Evolutionary conservation across 2,329 filamentous ascomycete species (phyloP).

Genomic region (Aspergillus felis): DNA sequence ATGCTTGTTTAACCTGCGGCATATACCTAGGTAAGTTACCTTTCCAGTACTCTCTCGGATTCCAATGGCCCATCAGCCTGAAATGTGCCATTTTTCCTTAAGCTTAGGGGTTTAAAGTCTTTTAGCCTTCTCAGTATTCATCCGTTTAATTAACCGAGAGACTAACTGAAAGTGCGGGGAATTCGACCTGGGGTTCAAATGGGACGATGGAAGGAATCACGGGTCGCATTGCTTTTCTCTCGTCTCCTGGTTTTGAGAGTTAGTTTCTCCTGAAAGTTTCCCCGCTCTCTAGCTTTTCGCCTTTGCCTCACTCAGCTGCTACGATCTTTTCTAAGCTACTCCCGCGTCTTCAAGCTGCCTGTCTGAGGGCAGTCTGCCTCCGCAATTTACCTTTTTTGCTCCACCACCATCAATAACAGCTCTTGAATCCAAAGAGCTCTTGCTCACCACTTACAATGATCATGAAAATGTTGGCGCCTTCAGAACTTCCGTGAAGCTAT

Average conservation of each 20-base stretch:
- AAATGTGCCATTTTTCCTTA: neutral
- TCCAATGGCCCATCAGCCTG: neutral
- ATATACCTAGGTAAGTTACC: neutral
- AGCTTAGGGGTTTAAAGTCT: neutral
- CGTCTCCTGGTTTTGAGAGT: neutral
- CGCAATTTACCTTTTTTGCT: neutral
- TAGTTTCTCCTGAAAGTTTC: neutral
- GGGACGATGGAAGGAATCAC: neutral
- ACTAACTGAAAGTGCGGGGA: neutral
- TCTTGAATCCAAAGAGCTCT: neutral
- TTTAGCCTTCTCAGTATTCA: neutral
- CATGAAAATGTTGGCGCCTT: conserved; percentile 1
- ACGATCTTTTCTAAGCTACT: neutral
- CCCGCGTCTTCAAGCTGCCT: neutral
- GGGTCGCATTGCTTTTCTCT: neutral
- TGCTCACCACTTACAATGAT: neutral
- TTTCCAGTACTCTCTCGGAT: neutral
- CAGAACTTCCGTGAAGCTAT: conserved; percentile 7
- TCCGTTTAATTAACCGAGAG: neutral
- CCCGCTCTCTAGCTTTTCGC: neutral
- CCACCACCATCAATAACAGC: neutral
- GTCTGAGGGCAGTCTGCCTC: neutral
- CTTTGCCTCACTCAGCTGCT: too few species aligned
- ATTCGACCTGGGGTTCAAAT: neutral
- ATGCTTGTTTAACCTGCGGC: neutral